These are phyloP conservation scores for Barbarea vulgaris DNA, from an alignment of 345 rosid genomes.

Conservation along the genomic window DNA sequence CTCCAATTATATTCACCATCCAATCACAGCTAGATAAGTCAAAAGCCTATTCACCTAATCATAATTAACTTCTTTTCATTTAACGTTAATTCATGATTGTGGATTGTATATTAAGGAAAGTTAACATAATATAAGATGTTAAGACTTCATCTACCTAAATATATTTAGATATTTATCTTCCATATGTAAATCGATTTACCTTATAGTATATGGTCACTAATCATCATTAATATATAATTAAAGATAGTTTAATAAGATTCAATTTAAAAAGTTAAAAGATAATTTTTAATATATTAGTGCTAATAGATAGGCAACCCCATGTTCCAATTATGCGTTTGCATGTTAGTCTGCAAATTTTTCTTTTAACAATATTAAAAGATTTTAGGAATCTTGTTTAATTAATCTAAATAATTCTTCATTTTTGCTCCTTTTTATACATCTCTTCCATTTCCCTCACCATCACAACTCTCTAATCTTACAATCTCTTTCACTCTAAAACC, in stretches of 20 bases:
- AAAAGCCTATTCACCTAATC: conserved; percentile 11
- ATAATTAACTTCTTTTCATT: not conserved
- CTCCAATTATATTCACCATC: conserved; percentile 31
- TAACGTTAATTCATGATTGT: not conserved
- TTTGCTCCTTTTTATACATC: conserved; percentile 33
- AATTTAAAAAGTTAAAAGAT: not conserved
- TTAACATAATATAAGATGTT: conserved; percentile 5
- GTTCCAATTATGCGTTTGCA: conserved; percentile 44
- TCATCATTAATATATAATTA: not conserved
- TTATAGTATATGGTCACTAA: not conserved
- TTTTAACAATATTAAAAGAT: conserved; percentile 16
- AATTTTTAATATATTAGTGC: not conserved
- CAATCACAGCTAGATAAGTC: conserved; percentile 24
- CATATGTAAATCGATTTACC: not conserved
- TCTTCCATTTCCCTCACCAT: conserved; percentile 22
- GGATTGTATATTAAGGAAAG: conserved; percentile 13
- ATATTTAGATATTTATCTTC: not conserved
- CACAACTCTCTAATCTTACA: conserved; percentile 21
- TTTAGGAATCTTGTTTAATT: conserved; percentile 31
- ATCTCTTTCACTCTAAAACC: conserved; percentile 24
- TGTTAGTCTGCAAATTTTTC: conserved; percentile 29
- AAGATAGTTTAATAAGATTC: not conserved
- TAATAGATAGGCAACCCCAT: conserved; percentile 30
- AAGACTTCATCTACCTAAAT: not conserved
- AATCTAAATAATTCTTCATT: conserved; percentile 11